phyloP scores from a whole-genome alignment of 441 rosid genomes.

The Gossypium laxum region DNA sequence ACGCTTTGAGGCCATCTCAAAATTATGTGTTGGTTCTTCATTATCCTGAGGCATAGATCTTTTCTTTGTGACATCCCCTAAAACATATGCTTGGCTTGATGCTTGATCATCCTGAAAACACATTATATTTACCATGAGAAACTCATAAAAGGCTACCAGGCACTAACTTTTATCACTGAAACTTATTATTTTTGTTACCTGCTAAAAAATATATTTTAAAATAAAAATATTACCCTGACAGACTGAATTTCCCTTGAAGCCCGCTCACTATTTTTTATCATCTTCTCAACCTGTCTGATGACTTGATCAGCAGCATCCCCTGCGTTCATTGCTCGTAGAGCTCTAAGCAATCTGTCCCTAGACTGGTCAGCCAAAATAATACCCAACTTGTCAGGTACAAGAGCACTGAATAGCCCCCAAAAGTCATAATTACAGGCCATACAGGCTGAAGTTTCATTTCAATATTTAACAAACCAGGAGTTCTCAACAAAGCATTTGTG shows the following conservation, averaged over 20 bases:
- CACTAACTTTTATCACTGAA: background rate
- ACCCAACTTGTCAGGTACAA: conserved; percentile 15
- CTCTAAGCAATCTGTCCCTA: conserved; percentile 75
- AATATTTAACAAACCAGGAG: background rate
- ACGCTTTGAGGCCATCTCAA: conserved; percentile 58
- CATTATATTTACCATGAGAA: conserved; percentile 13
- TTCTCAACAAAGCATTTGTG: background rate
- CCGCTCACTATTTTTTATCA: conserved; percentile 73
- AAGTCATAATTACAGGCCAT: background rate
- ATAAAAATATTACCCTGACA: conserved; percentile 45
- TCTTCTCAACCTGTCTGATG: conserved; percentile 87
- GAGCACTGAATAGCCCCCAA: conserved; percentile 1
- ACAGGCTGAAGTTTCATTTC: conserved; percentile 7
- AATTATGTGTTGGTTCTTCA: conserved; percentile 52
- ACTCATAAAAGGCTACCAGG: conserved; percentile 7
- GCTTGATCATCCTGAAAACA: conserved; percentile 66
- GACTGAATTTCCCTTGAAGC: conserved; percentile 70
- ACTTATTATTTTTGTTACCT: conserved; percentile 11
- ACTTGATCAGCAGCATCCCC: conserved; percentile 97
- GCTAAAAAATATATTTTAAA: conserved; percentile 1
- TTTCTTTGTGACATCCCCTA: conserved; percentile 61
- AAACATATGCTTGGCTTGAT: conserved; percentile 39
- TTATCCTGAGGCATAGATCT: conserved; percentile 57
- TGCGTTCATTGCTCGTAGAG: conserved; percentile 80
- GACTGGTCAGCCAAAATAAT: conserved; percentile 46